Conservation (phyloP, 495 filamentous ascomycete genomes). For the Clavariopsis aquatica region DNA sequence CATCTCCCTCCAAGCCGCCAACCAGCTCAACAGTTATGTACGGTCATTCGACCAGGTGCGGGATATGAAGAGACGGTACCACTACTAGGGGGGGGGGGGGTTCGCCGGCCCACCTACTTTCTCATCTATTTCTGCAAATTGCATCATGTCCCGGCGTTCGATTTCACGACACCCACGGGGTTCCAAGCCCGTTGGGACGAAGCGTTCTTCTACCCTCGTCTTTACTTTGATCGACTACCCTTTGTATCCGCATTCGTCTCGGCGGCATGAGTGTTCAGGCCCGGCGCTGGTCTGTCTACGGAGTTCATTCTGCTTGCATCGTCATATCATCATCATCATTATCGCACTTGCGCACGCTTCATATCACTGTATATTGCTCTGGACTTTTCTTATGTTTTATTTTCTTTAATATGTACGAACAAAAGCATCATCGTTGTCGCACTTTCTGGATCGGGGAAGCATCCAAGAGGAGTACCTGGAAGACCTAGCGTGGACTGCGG, state of each 20-base stretch:
- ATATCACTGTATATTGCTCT: conserved; percentile 25
- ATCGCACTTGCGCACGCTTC: conserved; percentile 11
- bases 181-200: conserved; percentile 18
- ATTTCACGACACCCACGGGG: conserved; percentile 20
- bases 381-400: conserved; percentile 16
- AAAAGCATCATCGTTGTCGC: conserved; percentile 14
- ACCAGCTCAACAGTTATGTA: conserved; percentile 81
- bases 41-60: conserved; percentile 84
- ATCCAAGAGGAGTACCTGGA: conserved; percentile 4
- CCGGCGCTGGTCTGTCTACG: conserved; percentile 19
- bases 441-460: conserved; percentile 1
- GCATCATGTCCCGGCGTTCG: conserved; percentile 19
- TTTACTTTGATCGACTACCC: conserved; percentile 4
- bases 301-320: conserved; percentile 15
- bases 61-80: conserved; percentile 60
- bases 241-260: conserved; percentile 17
- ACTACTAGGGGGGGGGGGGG: conserved; percentile 31
- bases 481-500: background rate
- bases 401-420: conserved; percentile 7
- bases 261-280: background rate
- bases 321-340: background rate
- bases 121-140: conserved; percentile 13
- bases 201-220: background rate
- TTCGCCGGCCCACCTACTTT: background rate
- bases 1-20: conserved; percentile 73